Evolutionary conservation across 1,284 basidiomycete genomes (phyloP).

Genomic region (Papiliotrema laurentii): DNA sequence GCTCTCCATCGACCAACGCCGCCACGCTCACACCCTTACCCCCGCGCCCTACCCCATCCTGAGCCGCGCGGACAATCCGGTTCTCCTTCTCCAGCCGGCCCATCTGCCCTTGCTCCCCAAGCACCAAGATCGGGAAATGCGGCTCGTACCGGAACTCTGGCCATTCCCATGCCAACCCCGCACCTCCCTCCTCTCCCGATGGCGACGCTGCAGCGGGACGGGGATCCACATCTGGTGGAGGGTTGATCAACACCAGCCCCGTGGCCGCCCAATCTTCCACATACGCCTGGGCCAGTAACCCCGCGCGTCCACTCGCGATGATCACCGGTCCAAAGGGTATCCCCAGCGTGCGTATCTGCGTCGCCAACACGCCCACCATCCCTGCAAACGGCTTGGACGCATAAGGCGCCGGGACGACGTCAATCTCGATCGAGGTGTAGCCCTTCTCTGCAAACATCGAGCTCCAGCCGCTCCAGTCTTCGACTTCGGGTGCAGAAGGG

Average conservation of each 20-base stretch:
- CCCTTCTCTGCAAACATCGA: slow-evolving; percentile 58
- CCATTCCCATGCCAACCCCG: slow-evolving; percentile 15
- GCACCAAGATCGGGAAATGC: slow-evolving; percentile 59
- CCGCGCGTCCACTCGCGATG: slow-evolving; percentile 54
- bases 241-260: slow-evolving; percentile 59
- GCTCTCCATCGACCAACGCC: slow-evolving; percentile 20
- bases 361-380: slow-evolving; percentile 30
- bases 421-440: slow-evolving; percentile 58
- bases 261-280: slow-evolving; percentile 62
- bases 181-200: slow-evolving; percentile 29
- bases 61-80: slow-evolving; percentile 19
- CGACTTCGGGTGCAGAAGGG: slow-evolving; percentile 2
- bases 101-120: slow-evolving; percentile 29
- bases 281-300: slow-evolving; percentile 61
- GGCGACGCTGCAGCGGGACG: too few relatives aligned
- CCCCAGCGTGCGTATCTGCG: slow-evolving; percentile 48
- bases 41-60: slow-evolving; percentile 29
- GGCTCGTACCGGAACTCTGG: slow-evolving; percentile 62
- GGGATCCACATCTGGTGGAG: slow-evolving; percentile 47
- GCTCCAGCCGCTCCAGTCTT: slow-evolving; percentile 42
- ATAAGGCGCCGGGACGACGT: slow-evolving; percentile 40
- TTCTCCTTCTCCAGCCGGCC: slow-evolving; percentile 4
- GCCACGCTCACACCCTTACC: slow-evolving; percentile 41
- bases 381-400: slow-evolving; percentile 12
- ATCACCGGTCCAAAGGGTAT: slow-evolving; percentile 64